Percentiles rank a stretch among this genome's conserved stretches.
phyloP scores from a whole-genome alignment of 495 filamentous ascomycete genomes.

The Hypoxylon intermedium region DNA sequence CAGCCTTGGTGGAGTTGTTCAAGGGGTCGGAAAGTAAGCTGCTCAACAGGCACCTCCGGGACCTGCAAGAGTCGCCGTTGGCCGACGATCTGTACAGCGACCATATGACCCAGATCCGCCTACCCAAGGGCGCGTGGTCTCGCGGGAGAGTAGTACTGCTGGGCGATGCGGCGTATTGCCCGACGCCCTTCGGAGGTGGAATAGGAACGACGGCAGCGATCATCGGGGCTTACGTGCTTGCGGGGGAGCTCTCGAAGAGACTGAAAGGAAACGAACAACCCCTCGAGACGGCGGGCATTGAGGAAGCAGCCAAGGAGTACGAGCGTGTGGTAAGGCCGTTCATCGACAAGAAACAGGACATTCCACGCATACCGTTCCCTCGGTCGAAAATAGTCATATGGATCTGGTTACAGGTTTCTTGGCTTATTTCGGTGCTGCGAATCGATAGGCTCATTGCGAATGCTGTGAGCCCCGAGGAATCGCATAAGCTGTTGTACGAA shows the following conservation, averaged over 20 bases:
- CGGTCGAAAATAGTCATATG: not conserved
- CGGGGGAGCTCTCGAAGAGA: conserved; percentile 12
- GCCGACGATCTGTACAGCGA: conserved; percentile 35
- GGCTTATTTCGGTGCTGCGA: not conserved
- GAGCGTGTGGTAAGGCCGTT: not conserved
- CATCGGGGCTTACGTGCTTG: conserved; percentile 26
- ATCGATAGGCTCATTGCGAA: not conserved
- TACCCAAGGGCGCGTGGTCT: conserved; percentile 42
- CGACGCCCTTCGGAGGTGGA: conserved; percentile 22
- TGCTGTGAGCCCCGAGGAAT: not conserved
- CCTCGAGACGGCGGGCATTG: not conserved
- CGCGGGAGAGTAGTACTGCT: conserved; percentile 54
- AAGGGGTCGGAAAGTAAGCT: conserved; percentile 5
- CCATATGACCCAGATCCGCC: conserved; percentile 46
- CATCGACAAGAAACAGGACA: not conserved
- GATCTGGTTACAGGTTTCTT: not conserved
- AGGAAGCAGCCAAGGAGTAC: not conserved
- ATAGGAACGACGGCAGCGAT: conserved; percentile 25
- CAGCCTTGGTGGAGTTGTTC: conserved; percentile 11
- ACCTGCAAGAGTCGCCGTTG: conserved; percentile 1
- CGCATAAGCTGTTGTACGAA: not conserved
- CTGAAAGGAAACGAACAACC: not conserved
- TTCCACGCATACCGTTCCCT: not conserved
- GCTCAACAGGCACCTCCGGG: conserved; percentile 13
- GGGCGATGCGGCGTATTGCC: conserved; percentile 62